A percentile compares a stretch with the other conserved stretches of the same genome.
phyloP scores from a whole-genome alignment of 352 stramenopile genomes.

The Globisporangium mamillatum region DNA sequence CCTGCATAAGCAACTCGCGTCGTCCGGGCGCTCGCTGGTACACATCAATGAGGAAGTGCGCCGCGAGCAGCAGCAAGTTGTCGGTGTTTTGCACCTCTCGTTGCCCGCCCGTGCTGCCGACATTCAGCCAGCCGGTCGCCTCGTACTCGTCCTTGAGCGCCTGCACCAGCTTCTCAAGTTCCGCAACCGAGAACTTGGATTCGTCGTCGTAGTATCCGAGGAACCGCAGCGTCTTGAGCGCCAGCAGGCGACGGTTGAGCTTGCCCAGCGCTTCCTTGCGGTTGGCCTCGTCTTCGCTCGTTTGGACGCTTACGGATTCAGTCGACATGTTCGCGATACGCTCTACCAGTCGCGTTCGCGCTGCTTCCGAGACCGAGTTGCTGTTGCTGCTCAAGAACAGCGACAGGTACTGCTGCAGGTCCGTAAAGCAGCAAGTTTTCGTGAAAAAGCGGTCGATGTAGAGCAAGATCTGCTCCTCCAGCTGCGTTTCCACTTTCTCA shows the following conservation, averaged over 20 bases:
- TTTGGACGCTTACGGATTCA: conserved; percentile 22
- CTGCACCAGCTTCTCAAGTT: conserved; percentile 40
- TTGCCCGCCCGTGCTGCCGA: conserved; percentile 64
- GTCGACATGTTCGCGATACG: conserved; percentile 36
- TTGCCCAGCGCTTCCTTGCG: conserved; percentile 45
- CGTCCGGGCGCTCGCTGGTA: conserved; percentile 43
- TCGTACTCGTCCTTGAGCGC: conserved; percentile 68
- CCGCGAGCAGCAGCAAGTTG: conserved; percentile 72
- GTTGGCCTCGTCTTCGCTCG: conserved; percentile 17
- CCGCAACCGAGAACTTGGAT: conserved; percentile 21
- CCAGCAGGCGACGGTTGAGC: conserved; percentile 56
- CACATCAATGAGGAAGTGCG: conserved; percentile 66
- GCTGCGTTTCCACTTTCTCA: conserved; percentile 31
- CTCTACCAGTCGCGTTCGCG: conserved; percentile 36
- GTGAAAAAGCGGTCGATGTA: conserved; percentile 73
- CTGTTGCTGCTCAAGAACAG: conserved; percentile 33
- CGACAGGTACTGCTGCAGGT: conserved; percentile 76
- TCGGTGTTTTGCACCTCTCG: conserved; percentile 84
- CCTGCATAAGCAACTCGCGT: conserved; percentile 46
- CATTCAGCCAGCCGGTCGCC: conserved; percentile 68
- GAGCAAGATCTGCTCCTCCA: conserved; percentile 46
- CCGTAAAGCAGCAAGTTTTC: conserved; percentile 85
- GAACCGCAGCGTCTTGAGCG: conserved; percentile 73
- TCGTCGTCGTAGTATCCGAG: conserved; percentile 42
- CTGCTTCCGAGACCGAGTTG: conserved; percentile 27